Evolutionary conservation across 2,329 filamentous ascomycete species (phyloP), one percentile per base, ranked within the genome.

Genomic region (Colletotrichum plurivorum): DNA sequence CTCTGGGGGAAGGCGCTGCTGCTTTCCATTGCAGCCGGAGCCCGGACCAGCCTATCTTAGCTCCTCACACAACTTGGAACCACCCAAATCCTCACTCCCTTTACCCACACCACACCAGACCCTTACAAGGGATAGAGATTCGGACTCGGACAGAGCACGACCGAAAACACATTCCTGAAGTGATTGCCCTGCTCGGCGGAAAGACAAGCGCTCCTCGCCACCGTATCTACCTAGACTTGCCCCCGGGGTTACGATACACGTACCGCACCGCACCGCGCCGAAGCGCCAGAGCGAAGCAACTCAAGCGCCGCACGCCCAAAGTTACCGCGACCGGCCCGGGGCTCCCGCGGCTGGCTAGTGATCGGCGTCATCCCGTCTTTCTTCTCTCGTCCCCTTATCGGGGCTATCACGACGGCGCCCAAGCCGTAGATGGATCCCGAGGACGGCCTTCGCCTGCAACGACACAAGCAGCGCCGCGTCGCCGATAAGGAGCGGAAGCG

Each of bases 401-500:
- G n/a, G 16, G 45, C 45, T 46, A n/a, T 18, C 3, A 12, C 15
- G 9, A 36, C 31, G 31, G 31, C 31, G 31, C 10, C 41, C 41
- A n/a, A 15, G 41, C 65, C 67, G 43, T 56, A 66, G 25, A 69
- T 69, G 67, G 67, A 69, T 61, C 51, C 67, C 54, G 62, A 69
- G 12, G 67, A 69, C 67, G 62, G 67, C 51, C 36, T 69, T 55
- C 67, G 67, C 39, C 56, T 71, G 22, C 73, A 73, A 60, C 69
- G 71, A 67, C 70, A 70, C 55, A 71, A 71, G 52, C 69, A 69
- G 54, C 73, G 74, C 45, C 73, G 72, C 51, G 70, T 74, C 25
- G 72, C 73, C 31, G 75, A 76, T 45, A 66, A 73, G 55, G 75
- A 76, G 58, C 75, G 75, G 43, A 76, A 76, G 63, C 73, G 75